Conservation (phyloP, 345 rosid genomes). For the Passiflora organensis region DNA sequence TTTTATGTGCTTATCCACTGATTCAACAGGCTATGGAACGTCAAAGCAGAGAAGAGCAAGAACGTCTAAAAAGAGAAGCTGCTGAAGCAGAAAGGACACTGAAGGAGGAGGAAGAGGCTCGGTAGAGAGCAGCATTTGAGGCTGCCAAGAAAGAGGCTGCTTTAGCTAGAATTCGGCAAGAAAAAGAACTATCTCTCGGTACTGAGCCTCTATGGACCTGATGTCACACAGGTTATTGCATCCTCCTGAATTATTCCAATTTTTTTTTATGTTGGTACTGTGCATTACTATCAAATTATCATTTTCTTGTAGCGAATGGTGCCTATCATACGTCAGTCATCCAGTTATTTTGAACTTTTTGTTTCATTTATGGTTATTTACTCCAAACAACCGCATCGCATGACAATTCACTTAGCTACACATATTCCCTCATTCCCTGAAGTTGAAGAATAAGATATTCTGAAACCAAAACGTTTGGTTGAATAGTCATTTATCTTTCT, state of each 20-base stretch:
- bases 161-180: slow-evolving; percentile 64
- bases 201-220: slow-evolving; percentile 89
- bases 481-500: not conserved
- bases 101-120: slow-evolving; percentile 90
- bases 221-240: slow-evolving; percentile 72
- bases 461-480: too few species aligned
- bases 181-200: slow-evolving; percentile 83
- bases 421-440: too few species aligned
- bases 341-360: too few species aligned
- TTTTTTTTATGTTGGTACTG: not conserved
- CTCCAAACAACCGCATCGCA: too few species aligned
- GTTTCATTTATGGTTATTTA: too few species aligned
- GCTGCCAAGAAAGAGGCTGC: slow-evolving; percentile 87
- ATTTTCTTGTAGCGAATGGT: too few species aligned
- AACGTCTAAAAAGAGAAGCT: slow-evolving; percentile 79
- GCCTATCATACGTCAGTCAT: too few species aligned
- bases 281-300: too few species aligned
- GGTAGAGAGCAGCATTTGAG: slow-evolving; percentile 72
- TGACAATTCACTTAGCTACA: too few species aligned
- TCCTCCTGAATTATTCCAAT: not conserved
- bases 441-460: too few species aligned
- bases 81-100: slow-evolving; percentile 85
- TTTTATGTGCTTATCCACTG: not conserved
- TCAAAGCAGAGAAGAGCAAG: slow-evolving; percentile 80
- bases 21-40: slow-evolving; percentile 69